Conservation (phyloP, 805 yeast species). For the Lipomyces chichibuensis region DNA sequence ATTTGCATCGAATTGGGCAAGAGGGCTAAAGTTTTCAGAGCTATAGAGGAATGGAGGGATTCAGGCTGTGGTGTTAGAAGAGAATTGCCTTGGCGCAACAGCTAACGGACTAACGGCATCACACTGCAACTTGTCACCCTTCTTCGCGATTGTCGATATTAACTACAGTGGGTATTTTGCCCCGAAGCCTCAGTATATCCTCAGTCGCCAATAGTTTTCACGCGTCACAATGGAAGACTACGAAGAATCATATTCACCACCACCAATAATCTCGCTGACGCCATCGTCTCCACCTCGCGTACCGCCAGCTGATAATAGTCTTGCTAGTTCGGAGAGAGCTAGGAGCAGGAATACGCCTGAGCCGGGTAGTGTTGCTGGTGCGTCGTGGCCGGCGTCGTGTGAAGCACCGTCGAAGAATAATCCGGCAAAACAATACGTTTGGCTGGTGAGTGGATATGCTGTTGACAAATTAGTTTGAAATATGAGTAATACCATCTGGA, state of each 20-base stretch:
- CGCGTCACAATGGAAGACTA: neutral
- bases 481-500: no score
- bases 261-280: slow-evolving; percentile 16
- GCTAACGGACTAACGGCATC: no score
- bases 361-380: slow-evolving; percentile 20
- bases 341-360: slow-evolving; percentile 12
- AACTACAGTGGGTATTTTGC: no score
- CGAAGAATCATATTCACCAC: slow-evolving; percentile 10
- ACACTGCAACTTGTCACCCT: no score
- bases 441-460: slow-evolving; percentile 23
- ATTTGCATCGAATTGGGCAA: no score
- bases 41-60: no score
- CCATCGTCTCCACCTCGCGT: slow-evolving; percentile 5
- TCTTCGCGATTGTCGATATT: no score
- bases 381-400: slow-evolving; percentile 25
- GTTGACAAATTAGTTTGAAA: neutral
- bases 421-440: slow-evolving; percentile 29
- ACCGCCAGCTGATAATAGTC: slow-evolving; percentile 9
- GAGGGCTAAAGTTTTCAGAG: no score
- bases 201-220: no score
- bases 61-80: no score
- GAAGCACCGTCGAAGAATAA: slow-evolving; percentile 17
- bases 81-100: no score
- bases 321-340: neutral
- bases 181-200: no score